Evolutionary conservation across 768 basidiomycete species (phyloP).

Genomic region (Daedaleopsis sinensis): DNA sequence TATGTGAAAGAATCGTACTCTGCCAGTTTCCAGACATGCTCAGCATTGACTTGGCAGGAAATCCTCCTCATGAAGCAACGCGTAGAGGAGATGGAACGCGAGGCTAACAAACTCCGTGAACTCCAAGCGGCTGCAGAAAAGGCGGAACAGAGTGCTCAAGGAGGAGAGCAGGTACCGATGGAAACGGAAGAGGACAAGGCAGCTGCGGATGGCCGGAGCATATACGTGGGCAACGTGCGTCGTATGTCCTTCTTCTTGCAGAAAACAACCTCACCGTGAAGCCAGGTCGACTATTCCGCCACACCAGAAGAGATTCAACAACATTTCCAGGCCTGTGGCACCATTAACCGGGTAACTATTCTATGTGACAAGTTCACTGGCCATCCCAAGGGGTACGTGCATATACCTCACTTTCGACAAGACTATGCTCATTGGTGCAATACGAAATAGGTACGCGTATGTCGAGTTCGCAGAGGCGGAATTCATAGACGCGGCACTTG

Average conservation of each 20-base stretch:
- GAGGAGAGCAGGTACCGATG: conserved; percentile 55
- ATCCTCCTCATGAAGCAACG: conserved; percentile 89
- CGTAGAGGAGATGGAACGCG: conserved; percentile 91
- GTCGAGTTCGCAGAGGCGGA: conserved; percentile 97
- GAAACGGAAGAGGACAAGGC: conserved; percentile 87
- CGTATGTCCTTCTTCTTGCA: not conserved
- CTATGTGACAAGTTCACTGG: conserved; percentile 99
- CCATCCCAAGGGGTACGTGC: conserved; percentile 89
- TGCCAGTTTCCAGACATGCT: not conserved
- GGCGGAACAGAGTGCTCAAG: conserved; percentile 49
- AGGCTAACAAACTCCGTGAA: conserved; percentile 86
- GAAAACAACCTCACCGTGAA: not conserved
- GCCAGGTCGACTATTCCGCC: conserved; percentile 93
- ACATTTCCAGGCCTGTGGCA: conserved; percentile 97
- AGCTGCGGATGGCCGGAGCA: conserved; percentile 79
- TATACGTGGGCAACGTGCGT: conserved; percentile 93
- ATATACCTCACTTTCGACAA: conserved; percentile 17
- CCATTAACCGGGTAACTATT: conserved; percentile 98
- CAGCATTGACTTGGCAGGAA: conserved; percentile 52
- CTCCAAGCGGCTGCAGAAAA: conserved; percentile 79
- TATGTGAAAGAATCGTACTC: conserved; percentile 21
- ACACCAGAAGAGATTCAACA: conserved; percentile 98
- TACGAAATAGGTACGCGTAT: conserved; percentile 80
- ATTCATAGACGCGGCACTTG: conserved; percentile 86
- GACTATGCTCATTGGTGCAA: not conserved